phyloP scores from a whole-genome alignment of 2,329 filamentous ascomycete genomes.

The Diaporthe sp. region DNA sequence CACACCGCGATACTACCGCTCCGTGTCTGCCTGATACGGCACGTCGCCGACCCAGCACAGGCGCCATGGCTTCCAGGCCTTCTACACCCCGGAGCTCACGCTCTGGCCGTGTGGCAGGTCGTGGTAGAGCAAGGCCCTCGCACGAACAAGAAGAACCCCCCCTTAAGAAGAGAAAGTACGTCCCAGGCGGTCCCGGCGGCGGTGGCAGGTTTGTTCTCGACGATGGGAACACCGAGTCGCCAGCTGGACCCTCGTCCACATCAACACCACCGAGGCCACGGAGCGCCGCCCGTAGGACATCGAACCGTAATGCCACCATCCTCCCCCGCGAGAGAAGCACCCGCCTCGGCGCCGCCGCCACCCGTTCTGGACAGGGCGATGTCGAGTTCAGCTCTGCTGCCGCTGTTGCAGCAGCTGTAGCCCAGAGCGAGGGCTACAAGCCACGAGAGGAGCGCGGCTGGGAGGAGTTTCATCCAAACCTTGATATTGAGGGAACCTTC shows the following conservation, averaged over 20 bases:
- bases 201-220: conserved; percentile 83
- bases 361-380: conserved; percentile 57
- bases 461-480: conserved; percentile 96
- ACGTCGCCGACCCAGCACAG: neutral
- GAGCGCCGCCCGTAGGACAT: conserved; percentile 60
- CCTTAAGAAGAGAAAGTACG: conserved; percentile 79
- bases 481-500: conserved; percentile 87
- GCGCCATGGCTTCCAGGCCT: conserved; percentile 33
- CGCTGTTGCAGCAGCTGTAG: conserved; percentile 86
- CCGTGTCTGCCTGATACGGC: conserved; percentile 15
- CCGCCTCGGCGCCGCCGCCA: conserved; percentile 64
- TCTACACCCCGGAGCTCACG: conserved; percentile 35
- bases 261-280: conserved; percentile 63
- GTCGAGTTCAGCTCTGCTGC: conserved; percentile 89
- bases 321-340: conserved; percentile 68
- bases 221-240: conserved; percentile 71
- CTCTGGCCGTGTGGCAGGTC: conserved; percentile 53
- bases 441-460: conserved; percentile 95
- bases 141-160: conserved; percentile 64
- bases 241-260: conserved; percentile 60
- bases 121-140: conserved; percentile 43
- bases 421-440: conserved; percentile 96
- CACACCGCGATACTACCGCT: neutral
- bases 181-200: conserved; percentile 87
- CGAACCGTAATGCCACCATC: conserved; percentile 55